Conservation (phyloP, 1,139 yeast genomes). For the Kazachstania sp. region DNA sequence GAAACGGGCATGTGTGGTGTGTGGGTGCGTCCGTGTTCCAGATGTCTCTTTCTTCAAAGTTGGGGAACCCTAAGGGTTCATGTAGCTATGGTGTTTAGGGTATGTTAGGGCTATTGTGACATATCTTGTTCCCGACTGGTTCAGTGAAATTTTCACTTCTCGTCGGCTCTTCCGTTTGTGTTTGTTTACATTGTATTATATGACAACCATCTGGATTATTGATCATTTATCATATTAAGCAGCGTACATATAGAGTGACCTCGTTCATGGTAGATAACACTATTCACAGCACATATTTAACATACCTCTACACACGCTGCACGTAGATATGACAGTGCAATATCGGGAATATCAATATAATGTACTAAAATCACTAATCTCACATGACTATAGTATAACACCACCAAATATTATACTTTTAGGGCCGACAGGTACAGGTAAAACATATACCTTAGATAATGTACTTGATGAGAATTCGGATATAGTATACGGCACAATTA, state of each 20-base stretch:
- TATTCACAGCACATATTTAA: no score
- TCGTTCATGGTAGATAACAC: no score
- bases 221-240: no score
- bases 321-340: constrained; percentile 5
- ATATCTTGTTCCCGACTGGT: no score
- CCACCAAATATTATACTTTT: constrained; percentile 24
- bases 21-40: neutral
- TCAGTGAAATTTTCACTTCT: no score
- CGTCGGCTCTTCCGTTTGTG: no score
- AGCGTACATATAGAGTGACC: no score
- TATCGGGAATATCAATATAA: constrained; percentile 23
- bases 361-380: constrained; percentile 17
- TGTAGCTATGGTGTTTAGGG: no score
- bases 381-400: constrained; percentile 15
- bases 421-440: constrained; percentile 28
- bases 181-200: no score
- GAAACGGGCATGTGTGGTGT: neutral
- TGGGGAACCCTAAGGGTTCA: neutral
- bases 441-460: constrained; percentile 18
- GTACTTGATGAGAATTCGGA: constrained; percentile 14
- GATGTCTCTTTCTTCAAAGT: neutral
- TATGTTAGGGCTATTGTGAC: no score
- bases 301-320: no score
- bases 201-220: no score
- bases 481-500: constrained; percentile 7